Evolutionary conservation across 2,329 filamentous ascomycete species (phyloP).

Genomic region (Dothidotthia symphoricarpi): DNA sequence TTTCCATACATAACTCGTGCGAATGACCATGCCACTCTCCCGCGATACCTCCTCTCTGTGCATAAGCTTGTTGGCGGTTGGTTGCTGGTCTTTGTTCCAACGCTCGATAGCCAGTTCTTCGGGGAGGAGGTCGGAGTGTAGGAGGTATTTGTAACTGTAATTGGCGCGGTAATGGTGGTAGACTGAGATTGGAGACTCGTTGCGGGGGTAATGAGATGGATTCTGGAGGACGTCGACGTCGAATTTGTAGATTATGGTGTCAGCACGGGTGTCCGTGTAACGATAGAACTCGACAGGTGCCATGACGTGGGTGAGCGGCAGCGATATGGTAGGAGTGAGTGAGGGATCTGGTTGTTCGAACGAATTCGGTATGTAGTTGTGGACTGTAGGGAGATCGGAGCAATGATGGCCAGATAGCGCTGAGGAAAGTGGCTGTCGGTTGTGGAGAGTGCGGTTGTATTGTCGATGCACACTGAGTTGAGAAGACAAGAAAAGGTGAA

Average conservation of each 20-base stretch:
- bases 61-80: constrained; percentile 9
- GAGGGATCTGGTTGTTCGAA: no score
- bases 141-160: background rate
- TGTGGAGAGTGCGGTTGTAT: no score
- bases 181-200: constrained; percentile 10
- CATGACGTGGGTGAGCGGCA: no score
- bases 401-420: no score
- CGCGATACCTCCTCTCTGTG: constrained; percentile 1
- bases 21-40: background rate
- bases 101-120: constrained; percentile 6
- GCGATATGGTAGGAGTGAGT: background rate
- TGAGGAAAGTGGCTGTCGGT: no score
- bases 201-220: constrained; percentile 1
- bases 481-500: no score
- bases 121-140: constrained; percentile 11
- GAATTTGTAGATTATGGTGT: constrained; percentile 19
- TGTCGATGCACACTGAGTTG: no score
- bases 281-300: constrained; percentile 11
- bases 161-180: constrained; percentile 11
- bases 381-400: no score
- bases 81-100: constrained; percentile 12
- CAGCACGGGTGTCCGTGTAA: constrained; percentile 11
- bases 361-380: no score
- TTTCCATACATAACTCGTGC: constrained; percentile 6
- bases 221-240: constrained; percentile 9